Evolutionary conservation across 1,284 basidiomycete species (phyloP).

Genomic region (Boletus hoseneyae): DNA sequence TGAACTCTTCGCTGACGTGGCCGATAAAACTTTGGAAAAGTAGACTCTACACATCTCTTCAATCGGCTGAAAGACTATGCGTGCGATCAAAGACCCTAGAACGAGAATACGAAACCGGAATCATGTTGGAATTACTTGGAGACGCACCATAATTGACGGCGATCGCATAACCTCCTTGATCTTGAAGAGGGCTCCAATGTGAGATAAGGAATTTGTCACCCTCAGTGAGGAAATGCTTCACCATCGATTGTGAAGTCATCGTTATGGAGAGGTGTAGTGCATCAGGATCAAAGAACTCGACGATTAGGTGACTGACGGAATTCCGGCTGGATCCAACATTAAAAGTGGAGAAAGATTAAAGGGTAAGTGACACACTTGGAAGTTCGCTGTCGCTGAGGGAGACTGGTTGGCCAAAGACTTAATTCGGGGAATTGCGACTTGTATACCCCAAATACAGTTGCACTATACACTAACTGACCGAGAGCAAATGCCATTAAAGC

Average conservation of each 20-base stretch:
- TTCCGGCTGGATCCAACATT: not conserved
- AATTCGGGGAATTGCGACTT: constrained; percentile 27
- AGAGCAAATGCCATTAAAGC: constrained; percentile 80
- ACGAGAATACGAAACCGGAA: constrained; percentile 1
- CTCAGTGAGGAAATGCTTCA: constrained; percentile 95
- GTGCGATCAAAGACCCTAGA: constrained; percentile 84
- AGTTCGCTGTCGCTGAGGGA: constrained; percentile 13
- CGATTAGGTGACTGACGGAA: constrained; percentile 13
- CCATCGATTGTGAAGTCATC: constrained; percentile 82
- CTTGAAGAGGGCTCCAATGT: constrained; percentile 73
- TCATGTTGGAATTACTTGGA: constrained; percentile 7
- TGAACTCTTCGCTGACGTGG: constrained; percentile 3
- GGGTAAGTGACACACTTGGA: constrained; percentile 18
- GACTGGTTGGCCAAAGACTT: constrained; percentile 24
- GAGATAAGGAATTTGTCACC: constrained; percentile 91
- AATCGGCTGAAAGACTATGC: constrained; percentile 89
- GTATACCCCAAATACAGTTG: constrained; percentile 39
- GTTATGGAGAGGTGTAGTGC: constrained; percentile 63
- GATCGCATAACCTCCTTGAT: constrained; percentile 92
- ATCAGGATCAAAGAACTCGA: constrained; percentile 45
- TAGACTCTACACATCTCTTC: constrained; percentile 88
- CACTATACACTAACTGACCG: constrained; percentile 76
- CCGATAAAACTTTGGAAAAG: constrained; percentile 69
- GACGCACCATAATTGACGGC: constrained; percentile 88
- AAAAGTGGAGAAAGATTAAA: not conserved